These are phyloP conservation scores for Setaria viridis DNA, from an alignment of 202 grass and related monocot species.

Conservation along the genomic window DNA sequence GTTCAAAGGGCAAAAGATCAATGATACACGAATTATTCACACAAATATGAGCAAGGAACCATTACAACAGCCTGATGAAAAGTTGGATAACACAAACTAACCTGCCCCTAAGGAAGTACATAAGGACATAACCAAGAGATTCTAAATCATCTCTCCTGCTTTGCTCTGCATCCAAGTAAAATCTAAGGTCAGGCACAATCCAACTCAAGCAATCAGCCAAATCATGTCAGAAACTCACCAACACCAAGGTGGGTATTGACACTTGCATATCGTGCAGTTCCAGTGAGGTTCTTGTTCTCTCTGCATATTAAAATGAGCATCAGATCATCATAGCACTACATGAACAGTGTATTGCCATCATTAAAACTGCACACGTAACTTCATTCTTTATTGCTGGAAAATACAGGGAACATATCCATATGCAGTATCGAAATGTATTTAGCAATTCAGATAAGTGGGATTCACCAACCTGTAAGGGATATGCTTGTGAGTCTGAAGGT, in stretches of 20 bases:
- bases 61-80: not conserved
- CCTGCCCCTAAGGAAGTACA: slow-evolving; percentile 99
- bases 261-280: slow-evolving; percentile 96
- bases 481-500: slow-evolving; percentile 98
- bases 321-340: slow-evolving; percentile 35
- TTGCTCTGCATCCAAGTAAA: slow-evolving; percentile 78
- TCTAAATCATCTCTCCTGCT: slow-evolving; percentile 99
- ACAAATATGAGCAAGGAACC: not conserved
- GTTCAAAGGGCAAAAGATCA: slow-evolving; percentile 44
- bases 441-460: not conserved
- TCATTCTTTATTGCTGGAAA: slow-evolving; percentile 6
- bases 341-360: not conserved
- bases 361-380: not conserved
- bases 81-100: slow-evolving; percentile 55
- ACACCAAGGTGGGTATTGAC: slow-evolving; percentile 99
- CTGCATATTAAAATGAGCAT: slow-evolving; percentile 55
- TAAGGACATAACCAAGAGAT: slow-evolving; percentile 97
- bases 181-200: not conserved
- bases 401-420: not conserved
- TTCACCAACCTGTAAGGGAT: slow-evolving; percentile 83
- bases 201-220: slow-evolving; percentile 3
- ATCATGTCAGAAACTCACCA: slow-evolving; percentile 54
- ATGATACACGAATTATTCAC: slow-evolving; percentile 4
- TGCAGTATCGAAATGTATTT: not conserved
- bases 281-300: slow-evolving; percentile 98